Percentiles rank a stretch among this genome's conserved stretches.
These are phyloP conservation scores for Alternaria ethzedia DNA, from an alignment of 2,329 filamentous ascomycete species.

Conservation along the genomic window DNA sequence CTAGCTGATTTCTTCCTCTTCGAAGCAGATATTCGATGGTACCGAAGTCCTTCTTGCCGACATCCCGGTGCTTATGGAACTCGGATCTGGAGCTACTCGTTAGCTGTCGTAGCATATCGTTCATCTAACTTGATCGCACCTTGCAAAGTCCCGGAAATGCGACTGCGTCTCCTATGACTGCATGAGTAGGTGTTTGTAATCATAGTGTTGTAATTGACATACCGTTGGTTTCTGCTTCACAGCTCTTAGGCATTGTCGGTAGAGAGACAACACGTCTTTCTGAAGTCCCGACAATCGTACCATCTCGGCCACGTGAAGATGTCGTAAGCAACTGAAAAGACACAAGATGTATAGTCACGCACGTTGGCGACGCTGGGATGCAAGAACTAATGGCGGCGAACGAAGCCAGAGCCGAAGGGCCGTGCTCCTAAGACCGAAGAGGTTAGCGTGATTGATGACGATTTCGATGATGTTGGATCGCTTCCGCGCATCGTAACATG, in stretches of 20 bases:
- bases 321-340: background rate
- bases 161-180: slow-evolving; percentile 58
- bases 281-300: slow-evolving; percentile 82
- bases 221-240: slow-evolving; percentile 81
- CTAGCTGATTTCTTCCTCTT: slow-evolving; percentile 81
- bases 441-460: slow-evolving; percentile 10
- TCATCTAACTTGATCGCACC: slow-evolving; percentile 51
- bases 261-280: slow-evolving; percentile 83
- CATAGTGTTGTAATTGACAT: slow-evolving; percentile 32
- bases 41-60: slow-evolving; percentile 85
- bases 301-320: slow-evolving; percentile 27
- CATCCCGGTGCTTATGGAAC: slow-evolving; percentile 71
- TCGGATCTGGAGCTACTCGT: slow-evolving; percentile 63
- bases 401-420: background rate
- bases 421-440: background rate
- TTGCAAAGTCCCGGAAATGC: slow-evolving; percentile 69
- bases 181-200: slow-evolving; percentile 11
- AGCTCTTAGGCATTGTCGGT: slow-evolving; percentile 83
- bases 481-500: background rate
- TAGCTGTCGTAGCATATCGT: background rate
- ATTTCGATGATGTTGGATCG: slow-evolving; percentile 8
- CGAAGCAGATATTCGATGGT: slow-evolving; percentile 85
- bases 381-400: background rate
- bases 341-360: background rate
- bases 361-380: background rate